phyloP scores from a whole-genome alignment of 257 asterid genomes.

The Hygrophila difformis region DNA sequence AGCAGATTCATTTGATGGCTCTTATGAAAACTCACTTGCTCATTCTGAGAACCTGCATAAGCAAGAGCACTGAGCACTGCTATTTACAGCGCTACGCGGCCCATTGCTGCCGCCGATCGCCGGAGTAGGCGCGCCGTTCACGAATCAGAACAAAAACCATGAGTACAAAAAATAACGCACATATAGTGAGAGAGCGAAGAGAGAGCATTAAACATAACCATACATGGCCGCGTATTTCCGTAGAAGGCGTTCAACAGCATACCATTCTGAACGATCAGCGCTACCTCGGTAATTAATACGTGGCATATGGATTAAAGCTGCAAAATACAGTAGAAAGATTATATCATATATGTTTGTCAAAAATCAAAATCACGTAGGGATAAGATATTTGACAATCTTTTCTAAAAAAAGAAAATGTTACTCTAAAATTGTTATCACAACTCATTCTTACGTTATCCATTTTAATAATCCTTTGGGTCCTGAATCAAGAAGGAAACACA shows the following conservation, averaged over 20 bases:
- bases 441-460: not conserved
- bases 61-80: too few species aligned
- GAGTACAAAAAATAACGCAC: not conserved
- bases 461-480: not conserved
- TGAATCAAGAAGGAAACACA: too few species aligned
- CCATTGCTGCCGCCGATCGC: conserved; percentile 99
- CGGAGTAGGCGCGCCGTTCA: too few species aligned
- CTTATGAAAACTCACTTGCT: conserved; percentile 39
- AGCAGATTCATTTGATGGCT: conserved; percentile 1
- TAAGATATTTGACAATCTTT: too few species aligned
- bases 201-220: conserved; percentile 64
- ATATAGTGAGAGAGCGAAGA: conserved; percentile 8
- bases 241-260: conserved; percentile 79
- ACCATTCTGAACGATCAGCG: conserved; percentile 86
- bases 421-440: not conserved
- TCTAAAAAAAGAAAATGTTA: too few species aligned
- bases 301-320: conserved; percentile 95
- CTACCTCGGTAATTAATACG: conserved; percentile 72
- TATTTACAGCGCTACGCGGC: too few species aligned
- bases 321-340: conserved; percentile 1
- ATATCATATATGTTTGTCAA: conserved; percentile 2
- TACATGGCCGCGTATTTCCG: conserved; percentile 68
- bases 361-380: too few species aligned
- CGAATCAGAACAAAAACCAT: too few species aligned
- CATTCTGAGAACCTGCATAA: conserved; percentile 89